These are phyloP conservation scores for Guyanaporus albipodus DNA, from an alignment of 768 basidiomycete genomes.

Conservation along the genomic window DNA sequence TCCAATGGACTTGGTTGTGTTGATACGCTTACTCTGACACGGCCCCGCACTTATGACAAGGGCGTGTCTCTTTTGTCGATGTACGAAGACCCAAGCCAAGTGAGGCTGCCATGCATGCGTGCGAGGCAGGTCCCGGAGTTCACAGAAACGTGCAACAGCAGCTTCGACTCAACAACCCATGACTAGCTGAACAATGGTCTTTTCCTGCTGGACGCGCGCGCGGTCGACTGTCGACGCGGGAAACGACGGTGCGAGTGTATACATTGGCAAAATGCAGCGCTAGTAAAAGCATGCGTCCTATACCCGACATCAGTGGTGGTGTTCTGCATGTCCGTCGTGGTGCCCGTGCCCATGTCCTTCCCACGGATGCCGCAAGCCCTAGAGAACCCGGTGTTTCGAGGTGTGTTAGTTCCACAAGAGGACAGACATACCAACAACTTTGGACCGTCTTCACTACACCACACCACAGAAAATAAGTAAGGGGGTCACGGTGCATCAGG, in stretches of 20 bases:
- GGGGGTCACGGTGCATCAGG: slow-evolving; percentile 1
- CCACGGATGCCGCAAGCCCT: slow-evolving; percentile 65
- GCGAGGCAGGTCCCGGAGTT: no score
- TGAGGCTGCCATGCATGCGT: no score
- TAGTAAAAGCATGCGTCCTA: slow-evolving; percentile 12
- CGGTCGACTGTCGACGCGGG: no score
- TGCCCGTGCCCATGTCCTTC: slow-evolving; percentile 54
- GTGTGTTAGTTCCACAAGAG: background rate
- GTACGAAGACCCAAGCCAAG: no score
- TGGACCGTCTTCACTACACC: slow-evolving; percentile 65
- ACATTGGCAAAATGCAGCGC: slow-evolving; percentile 6
- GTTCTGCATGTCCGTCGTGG: slow-evolving; percentile 33
- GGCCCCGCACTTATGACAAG: no score
- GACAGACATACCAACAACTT: slow-evolving; percentile 55
- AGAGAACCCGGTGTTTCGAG: background rate
- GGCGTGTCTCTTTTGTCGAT: no score
- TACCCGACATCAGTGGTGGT: slow-evolving; percentile 36
- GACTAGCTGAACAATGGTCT: no score
- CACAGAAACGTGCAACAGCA: no score
- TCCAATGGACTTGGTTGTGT: background rate
- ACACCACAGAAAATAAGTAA: background rate
- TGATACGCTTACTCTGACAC: background rate
- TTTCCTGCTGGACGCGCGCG: no score
- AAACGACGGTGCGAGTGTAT: slow-evolving; percentile 5
- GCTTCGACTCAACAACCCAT: no score